Evolutionary conservation across 2,329 filamentous ascomycete species (phyloP).

Genomic region (Xylariaceae sp.): DNA sequence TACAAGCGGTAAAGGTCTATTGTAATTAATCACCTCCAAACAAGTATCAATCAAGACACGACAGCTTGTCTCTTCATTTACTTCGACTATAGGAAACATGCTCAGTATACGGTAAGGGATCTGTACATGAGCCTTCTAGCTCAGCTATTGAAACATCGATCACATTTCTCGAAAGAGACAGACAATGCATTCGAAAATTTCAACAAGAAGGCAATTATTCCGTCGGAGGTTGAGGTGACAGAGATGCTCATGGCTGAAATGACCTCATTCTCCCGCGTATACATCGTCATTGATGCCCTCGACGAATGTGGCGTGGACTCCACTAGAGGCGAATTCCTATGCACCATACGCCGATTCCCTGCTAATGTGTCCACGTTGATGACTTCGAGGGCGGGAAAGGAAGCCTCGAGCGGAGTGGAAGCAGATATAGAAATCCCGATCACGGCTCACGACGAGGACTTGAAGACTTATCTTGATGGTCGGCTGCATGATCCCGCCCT

Average conservation of each 20-base stretch:
- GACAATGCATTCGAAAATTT: constrained; percentile 2
- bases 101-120: background rate
- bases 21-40: constrained; percentile 5
- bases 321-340: constrained; percentile 3
- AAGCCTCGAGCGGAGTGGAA: constrained; percentile 1
- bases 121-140: constrained; percentile 3
- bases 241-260: constrained; percentile 6
- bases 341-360: constrained; percentile 2
- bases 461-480: constrained; percentile 1
- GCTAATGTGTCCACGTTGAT: constrained; percentile 4
- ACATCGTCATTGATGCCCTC: constrained; percentile 8
- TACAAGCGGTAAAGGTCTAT: no score
- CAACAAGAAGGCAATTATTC: background rate
- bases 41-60: background rate
- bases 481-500: background rate
- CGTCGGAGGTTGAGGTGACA: background rate
- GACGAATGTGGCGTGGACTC: constrained; percentile 5
- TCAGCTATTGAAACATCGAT: constrained; percentile 2
- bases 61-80: constrained; percentile 6
- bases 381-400: constrained; percentile 2
- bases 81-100: constrained; percentile 4
- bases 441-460: constrained; percentile 3
- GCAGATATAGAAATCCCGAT: background rate
- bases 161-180: constrained; percentile 3
- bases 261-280: background rate